Conservation (phyloP, 2,329 filamentous ascomycete species). For the Fusarium pseudoanthophilum region DNA sequence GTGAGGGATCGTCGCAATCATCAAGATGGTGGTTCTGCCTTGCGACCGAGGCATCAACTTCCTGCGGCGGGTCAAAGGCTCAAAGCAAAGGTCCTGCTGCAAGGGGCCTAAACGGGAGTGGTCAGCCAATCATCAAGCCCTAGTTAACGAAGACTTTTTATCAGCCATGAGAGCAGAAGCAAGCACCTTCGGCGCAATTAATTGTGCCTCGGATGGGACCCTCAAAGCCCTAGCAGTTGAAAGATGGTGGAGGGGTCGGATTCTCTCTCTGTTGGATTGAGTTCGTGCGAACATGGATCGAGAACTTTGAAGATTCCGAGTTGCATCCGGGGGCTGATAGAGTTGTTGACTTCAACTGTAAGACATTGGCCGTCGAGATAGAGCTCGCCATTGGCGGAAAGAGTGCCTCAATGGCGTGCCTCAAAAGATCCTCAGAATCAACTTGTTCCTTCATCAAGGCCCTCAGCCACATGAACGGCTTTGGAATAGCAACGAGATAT, state of each 20-base stretch:
- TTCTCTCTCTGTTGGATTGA: constrained; percentile 8
- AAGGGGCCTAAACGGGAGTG: constrained; percentile 18
- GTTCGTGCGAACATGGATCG: constrained; percentile 12
- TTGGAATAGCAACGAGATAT: neutral
- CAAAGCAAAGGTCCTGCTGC: constrained; percentile 13
- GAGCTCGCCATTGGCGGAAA: constrained; percentile 10
- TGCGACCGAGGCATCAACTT: constrained; percentile 32
- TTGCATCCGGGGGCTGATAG: neutral
- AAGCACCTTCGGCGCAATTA: constrained; percentile 22
- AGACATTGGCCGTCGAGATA: neutral
- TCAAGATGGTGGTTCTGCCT: constrained; percentile 32
- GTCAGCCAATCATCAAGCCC: constrained; percentile 27
- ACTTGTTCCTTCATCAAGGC: neutral
- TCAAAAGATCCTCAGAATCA: neutral
- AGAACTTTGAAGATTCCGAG: neutral
- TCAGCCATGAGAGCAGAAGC: constrained; percentile 15
- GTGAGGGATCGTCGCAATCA: constrained; percentile 26
- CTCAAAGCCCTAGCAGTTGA: constrained; percentile 4
- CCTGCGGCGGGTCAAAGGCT: constrained; percentile 24
- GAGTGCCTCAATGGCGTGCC: neutral
- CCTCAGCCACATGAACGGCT: neutral
- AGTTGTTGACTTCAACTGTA: constrained; percentile 1
- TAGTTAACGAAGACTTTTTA: constrained; percentile 11
- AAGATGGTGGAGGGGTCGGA: constrained; percentile 21
- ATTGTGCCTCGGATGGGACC: constrained; percentile 6